Evolutionary conservation across 208 protist species (phyloP).

Genomic region (Trypanosoma cruzi): DNA sequence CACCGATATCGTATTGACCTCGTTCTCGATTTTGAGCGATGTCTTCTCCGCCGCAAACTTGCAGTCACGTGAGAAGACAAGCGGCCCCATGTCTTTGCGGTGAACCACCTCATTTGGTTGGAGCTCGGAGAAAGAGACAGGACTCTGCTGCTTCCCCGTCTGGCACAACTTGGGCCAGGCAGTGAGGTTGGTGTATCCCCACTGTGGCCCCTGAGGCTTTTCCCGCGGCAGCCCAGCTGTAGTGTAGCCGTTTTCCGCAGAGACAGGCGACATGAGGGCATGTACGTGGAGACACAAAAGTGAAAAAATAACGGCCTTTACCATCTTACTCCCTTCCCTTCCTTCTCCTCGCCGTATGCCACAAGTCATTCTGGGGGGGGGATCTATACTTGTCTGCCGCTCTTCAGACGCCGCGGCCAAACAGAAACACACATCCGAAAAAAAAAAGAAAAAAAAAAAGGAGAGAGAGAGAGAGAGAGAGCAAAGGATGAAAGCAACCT

Average conservation of each 20-base stretch:
- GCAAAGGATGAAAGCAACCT: no score
- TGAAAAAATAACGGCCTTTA: background rate
- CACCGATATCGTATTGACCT: conserved; percentile 48
- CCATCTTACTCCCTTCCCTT: background rate
- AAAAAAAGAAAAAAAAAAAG: no score
- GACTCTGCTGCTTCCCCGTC: conserved; percentile 61
- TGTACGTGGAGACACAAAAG: background rate
- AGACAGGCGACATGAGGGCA: background rate
- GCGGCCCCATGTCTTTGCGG: conserved; percentile 24
- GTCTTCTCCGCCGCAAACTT: conserved; percentile 47
- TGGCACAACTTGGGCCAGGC: conserved; percentile 53
- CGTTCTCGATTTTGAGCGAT: conserved; percentile 63
- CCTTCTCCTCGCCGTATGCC: background rate
- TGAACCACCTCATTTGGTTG: conserved; percentile 46
- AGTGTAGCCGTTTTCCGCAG: conserved; percentile 61
- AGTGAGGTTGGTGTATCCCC: conserved; percentile 53
- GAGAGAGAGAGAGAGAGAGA: no score
- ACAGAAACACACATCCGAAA: no score
- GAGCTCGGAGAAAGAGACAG: conserved; percentile 69
- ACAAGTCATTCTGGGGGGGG: no score
- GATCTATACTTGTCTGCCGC: no score
- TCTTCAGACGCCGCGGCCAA: no score
- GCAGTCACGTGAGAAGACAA: conserved; percentile 65
- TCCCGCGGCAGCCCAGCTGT: conserved; percentile 34
- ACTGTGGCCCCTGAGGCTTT: conserved; percentile 25